These are phyloP conservation scores for Diospyros lotus DNA, from an alignment of 148 eudicot species.

Conservation along the genomic window DNA sequence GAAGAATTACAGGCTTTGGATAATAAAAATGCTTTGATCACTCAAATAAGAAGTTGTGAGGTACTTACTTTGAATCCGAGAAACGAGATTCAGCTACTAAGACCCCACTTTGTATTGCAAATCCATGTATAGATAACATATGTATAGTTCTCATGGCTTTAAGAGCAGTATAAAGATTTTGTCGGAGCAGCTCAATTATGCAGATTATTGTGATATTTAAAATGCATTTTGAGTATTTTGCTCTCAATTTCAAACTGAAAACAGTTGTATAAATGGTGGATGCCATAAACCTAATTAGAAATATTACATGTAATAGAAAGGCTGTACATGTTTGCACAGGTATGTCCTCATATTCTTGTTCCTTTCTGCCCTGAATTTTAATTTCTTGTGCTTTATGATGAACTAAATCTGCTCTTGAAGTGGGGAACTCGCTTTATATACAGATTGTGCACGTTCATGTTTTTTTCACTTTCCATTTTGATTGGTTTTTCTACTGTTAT, in stretches of 20 bases:
- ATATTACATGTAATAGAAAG: not conserved
- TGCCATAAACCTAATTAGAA: not conserved
- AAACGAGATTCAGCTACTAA: not conserved
- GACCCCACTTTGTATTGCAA: not conserved
- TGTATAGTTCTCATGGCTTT: slow-evolving; percentile 12
- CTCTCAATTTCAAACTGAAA: not conserved
- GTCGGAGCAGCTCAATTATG: not conserved
- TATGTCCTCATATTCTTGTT: not conserved
- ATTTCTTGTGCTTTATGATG: not conserved
- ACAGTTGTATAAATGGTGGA: slow-evolving; percentile 1
- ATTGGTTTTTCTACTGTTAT: no score
- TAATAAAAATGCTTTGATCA: slow-evolving; percentile 57
- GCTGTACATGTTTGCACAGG: not conserved
- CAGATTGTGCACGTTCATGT: no score
- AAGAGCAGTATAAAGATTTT: slow-evolving; percentile 9
- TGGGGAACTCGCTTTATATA: not conserved
- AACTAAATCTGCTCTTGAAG: not conserved
- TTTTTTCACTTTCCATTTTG: not conserved
- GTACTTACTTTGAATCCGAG: not conserved
- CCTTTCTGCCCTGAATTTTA: not conserved
- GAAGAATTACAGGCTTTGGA: slow-evolving; percentile 66
- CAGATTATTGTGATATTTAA: not conserved
- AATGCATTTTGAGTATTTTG: not conserved
- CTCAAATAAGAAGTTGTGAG: not conserved
- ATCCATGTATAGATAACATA: not conserved